Conservation (phyloP, 2,329 filamentous ascomycete genomes). For the Trichoderma sp. region DNA sequence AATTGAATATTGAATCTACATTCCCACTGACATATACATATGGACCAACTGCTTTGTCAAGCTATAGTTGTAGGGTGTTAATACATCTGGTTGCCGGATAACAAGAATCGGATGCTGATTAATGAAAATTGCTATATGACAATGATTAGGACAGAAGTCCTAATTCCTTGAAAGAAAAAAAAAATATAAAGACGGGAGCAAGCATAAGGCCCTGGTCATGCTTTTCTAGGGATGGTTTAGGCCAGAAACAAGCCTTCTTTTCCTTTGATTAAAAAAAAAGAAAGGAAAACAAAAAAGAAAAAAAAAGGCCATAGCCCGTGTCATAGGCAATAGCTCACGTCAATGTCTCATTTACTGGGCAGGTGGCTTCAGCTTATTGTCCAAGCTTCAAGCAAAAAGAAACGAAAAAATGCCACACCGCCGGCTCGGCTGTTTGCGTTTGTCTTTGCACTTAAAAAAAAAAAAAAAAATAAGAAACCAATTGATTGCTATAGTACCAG, state of each 20-base stretch:
- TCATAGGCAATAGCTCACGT: not conserved
- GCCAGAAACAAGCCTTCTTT: slow-evolving; percentile 1
- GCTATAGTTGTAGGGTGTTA: too few relatives aligned
- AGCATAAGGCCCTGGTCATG: not conserved
- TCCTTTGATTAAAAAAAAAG: not conserved
- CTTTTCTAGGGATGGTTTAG: not conserved
- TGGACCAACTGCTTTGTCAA: too few relatives aligned
- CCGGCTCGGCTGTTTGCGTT: not conserved
- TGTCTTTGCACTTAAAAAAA: not conserved
- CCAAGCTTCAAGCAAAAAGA: not conserved
- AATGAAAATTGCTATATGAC: too few relatives aligned
- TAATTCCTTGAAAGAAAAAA: too few relatives aligned
- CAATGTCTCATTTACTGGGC: not conserved
- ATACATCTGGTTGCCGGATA: too few relatives aligned
- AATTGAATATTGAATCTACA: too few relatives aligned
- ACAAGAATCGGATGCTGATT: too few relatives aligned
- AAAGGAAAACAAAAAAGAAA: not conserved
- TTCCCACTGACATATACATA: too few relatives aligned
- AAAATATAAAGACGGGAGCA: not conserved
- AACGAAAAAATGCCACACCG: too few relatives aligned
- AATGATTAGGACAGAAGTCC: too few relatives aligned
- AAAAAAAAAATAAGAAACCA: too few relatives aligned
- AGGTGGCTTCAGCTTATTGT: not conserved
- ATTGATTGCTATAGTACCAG: too few relatives aligned
- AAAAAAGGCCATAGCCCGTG: not conserved